Evolutionary conservation across 2,329 filamentous ascomycete species (phyloP), one percentile per base, ranked within the genome.

Genomic region (Fusarium verticillioides): DNA sequence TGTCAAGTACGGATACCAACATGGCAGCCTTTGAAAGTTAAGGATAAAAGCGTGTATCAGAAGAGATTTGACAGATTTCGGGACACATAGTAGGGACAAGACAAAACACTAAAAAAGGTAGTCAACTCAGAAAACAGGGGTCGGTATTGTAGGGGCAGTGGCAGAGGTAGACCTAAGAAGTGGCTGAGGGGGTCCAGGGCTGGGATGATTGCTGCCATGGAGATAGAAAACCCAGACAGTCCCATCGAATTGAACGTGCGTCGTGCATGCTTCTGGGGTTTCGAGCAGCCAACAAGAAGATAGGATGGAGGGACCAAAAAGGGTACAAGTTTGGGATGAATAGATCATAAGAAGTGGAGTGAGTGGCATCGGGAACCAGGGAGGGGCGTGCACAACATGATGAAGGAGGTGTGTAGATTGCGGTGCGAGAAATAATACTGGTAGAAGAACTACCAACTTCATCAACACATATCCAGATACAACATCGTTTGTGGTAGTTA

Each of bases 11-110:
- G 26, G 26, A 26, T 26, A 26, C 58, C 43, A 60, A 47, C 46
- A 72, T 56, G 50, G 62, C 42, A 63, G 63, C 70, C 57, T 63
- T 73, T 47, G 54, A 63, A 74, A 50, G 47, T 66, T 60, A 60
- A 60, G 64, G 58, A 70, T 60, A 66, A 59, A 78, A 75, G 82
- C 80, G 81, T 83, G 83, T 84, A 83, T 84, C 83, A 84, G 82
- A 73, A 81, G 80, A 83, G 81, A 83, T 76, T 72, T 72, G 75
- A 76, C 74, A 75, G 73, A 74, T 76, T 73, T 53, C 60, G 60
- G 44, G 60, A 54, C 60, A 52, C 40, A 62, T 69, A 47, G 59
- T 70, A 60, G 39, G 53, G 60, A 70, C 34, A 49, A 60, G 44
- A 57, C 49, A 53, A 69, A 60, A 43, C 63, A 59, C 54, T 66